Base-by-base conservation (phyloP, 495 filamentous ascomycete genomes). In the Penicillium odoratum region DNA sequence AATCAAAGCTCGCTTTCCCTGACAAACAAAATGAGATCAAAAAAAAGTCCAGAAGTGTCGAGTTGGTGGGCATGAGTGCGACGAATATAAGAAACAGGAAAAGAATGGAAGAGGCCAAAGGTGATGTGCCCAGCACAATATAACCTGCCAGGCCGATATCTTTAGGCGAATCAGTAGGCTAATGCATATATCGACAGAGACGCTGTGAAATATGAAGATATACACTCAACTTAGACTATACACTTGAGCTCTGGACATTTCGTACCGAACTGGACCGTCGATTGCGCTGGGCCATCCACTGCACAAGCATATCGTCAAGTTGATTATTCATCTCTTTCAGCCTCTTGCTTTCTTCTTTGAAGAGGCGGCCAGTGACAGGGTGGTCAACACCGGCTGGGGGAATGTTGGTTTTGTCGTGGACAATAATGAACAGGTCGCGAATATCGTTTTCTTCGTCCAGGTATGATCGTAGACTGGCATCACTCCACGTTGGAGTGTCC, bases 401-500 rank as follows among this genome's bases (percentile, higher is more conserved):
- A 33, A 92, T 84, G 56, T 89, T 88, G 25, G 84, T 88, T 72
- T 90, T 94, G 71, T 97, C 92, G 67, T 96, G 90, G 29, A 98
- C 91, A 47, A 98, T 88, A 8, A 93, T 81, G 52, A 97, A 83
- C 67, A 98, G 78, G 67, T 98, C 94, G 44, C 90, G 84, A 61
- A 98, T 89, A 58, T 97, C 92, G n/a, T 83, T 87, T 44, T 89
- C 88, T 64, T 94, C 92, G 59, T 98, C 93, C 62, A 98, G 86
- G 74, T 96, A 98, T 18, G 89, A 86, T 47, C 91, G 83, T 36
- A 98, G 80, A 61, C 83, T 87, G 57, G 86, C 80, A 69, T 97
- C 94, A 62, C 88, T 92, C 94, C 94, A 98, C 0, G 87, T 76
- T 26, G 77, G 75, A 43, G 72, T 69, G 25, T 71, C 69, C 29